Base-by-base conservation (phyloP, 2,329 filamentous ascomycete genomes). In the Cryphonectria carpinicola region DNA sequence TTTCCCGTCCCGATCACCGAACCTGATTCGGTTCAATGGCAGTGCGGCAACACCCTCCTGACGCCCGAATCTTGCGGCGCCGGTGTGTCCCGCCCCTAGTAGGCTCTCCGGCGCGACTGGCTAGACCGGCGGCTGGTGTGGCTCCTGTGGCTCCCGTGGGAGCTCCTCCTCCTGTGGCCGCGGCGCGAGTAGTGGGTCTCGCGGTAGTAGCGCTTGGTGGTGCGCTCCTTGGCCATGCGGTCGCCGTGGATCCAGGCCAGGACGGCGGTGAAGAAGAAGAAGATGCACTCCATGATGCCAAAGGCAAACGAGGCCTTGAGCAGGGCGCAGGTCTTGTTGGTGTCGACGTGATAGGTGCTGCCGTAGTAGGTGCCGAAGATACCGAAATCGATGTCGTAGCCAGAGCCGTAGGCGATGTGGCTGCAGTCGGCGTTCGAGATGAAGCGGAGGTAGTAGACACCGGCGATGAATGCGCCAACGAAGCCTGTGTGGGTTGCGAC, bases 261-360 rank as follows among this genome's bases (percentile, higher is more conserved):
- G 39, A 95, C 81, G 66, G 89, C 87, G 4, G 93, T 96, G 78
- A 92, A 84, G 79, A 92, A 90, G 82, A 97, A 97, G 79, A 95
- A 91, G 74, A 96, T 83, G 74, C 85, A 84, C 80, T 96, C 93
- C 87, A 98, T 97, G 80, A 98, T 98, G 65, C 89, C 94, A 75
- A 98, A 90, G 3, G 94, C 95, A 82, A 94, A 98, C 75, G 86
- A 87, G 0, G 95, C 92, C 87, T 98, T 98, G 78, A 97, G 88
- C 93, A 98, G 96, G 65, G 92, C 88, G 82, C 95, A 98, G 6
- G 89, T 89, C 85, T 95, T 95, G 81, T 93, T 86, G 52, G 90
- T 80, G 67, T 86, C 80, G 56, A 90, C 78, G 58, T 85, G 80
- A 71, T 89, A 85, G 66, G 81, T 82, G 64, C 84, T 84, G 49